Base-by-base conservation (phyloP, 345 rosid genomes). In the Lenwebbia sp. region DNA sequence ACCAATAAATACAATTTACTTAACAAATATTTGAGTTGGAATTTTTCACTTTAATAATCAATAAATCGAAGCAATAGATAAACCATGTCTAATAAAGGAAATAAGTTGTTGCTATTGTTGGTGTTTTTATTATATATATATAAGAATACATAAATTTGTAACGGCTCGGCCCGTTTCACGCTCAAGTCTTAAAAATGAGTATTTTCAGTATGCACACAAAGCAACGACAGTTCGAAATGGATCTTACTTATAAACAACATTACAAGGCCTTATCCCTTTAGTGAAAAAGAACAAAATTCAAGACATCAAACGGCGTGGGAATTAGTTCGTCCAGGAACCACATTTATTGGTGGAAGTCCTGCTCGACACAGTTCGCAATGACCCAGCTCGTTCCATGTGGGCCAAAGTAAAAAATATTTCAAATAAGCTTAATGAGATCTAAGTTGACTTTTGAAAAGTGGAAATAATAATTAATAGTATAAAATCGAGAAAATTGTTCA, bases 211-310 rank as follows among this genome's bases (percentile, higher is more conserved):
- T 5, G 10, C 10, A 54, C 7, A 54, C 4, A 22, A 54, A 22
- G 26, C 2, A 21, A 0, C 3, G 26, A 54, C 57, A 3, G 22
- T 30, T 30, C 0, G 1, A 30, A 30, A 65, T 0, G 22, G 11
- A 62, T 62, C 37, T 5, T 14, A 30, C 22, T 15, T 3, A 3
- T 14, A 62, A 14, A 14, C 15, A 14, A 3, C 1, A 28, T 62
- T 6, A 7, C 10, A 62, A 62, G 6, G 15, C 13, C 70, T n/a
- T 13, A 58, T 3, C 17, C 47, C 5, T 41, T 41, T 41, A 4
- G 47, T 1, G 5, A 4, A 4, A 4, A 41, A 41, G 5, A 41
- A 41, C 5, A 41, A 41, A 4, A n/a, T n/a, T n/a, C n/a, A n/a
- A n/a, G n/a, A n/a, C n/a, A n/a, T n/a, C n/a, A n/a, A n/a, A n/a